phyloP scores from a whole-genome alignment of 75 land plant genomes.

The Pseudotsuga menziesii region DNA sequence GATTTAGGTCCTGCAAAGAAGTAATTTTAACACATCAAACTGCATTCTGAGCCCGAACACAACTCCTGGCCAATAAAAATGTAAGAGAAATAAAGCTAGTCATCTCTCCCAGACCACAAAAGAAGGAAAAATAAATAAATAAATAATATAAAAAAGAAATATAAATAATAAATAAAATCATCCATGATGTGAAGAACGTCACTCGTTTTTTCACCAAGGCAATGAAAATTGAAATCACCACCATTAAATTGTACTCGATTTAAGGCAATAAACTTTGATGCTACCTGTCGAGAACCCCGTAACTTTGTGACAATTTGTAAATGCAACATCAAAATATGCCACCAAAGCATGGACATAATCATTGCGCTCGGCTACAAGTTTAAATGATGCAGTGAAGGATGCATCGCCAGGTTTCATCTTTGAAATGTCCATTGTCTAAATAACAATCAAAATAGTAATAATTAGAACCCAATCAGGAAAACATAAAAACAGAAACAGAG shows the following conservation, averaged over 20 bases:
- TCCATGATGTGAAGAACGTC: too few species aligned
- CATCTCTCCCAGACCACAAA: neutral
- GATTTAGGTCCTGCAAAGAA: slow-evolving; percentile 77
- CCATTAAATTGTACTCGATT: neutral
- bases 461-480: neutral
- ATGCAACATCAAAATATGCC: slow-evolving; percentile 95
- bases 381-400: slow-evolving; percentile 93
- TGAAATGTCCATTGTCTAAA: slow-evolving; percentile 94
- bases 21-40: slow-evolving; percentile 4
- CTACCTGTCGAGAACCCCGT: slow-evolving; percentile 95
- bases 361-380: slow-evolving; percentile 84
- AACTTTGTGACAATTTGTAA: slow-evolving; percentile 92
- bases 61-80: neutral
- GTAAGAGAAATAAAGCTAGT: neutral
- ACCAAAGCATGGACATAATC: slow-evolving; percentile 97
- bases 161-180: too few species aligned
- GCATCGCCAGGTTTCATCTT: slow-evolving; percentile 95
- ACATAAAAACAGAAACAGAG: neutral
- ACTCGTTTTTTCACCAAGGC: too few species aligned
- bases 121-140: neutral
- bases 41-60: neutral
- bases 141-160: neutral
- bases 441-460: slow-evolving; percentile 10
- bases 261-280: neutral
- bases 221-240: neutral